phyloP scores from a whole-genome alignment of 345 rosid genomes.

The Euphorbia tirucalli region DNA sequence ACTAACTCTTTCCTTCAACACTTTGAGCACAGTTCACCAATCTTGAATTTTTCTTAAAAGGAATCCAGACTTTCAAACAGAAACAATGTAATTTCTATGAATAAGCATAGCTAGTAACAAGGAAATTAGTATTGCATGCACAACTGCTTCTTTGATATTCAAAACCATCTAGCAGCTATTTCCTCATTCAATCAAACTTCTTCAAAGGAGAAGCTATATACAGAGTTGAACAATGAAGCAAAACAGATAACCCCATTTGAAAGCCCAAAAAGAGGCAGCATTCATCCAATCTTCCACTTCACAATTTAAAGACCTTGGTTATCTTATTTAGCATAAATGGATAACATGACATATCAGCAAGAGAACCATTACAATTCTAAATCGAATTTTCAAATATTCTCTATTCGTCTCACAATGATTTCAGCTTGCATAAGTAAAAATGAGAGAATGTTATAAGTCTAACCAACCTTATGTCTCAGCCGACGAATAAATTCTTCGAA shows the following conservation, averaged over 20 bases:
- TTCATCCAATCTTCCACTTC: not conserved
- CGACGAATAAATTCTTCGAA: constrained; percentile 67
- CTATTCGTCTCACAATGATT: not conserved
- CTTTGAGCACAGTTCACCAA: not conserved
- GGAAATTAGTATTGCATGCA: constrained; percentile 6
- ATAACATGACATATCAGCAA: not conserved
- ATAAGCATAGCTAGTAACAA: not conserved
- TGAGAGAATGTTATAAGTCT: constrained; percentile 2
- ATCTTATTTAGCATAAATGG: not conserved
- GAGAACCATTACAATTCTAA: not conserved
- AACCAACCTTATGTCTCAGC: constrained; percentile 80
- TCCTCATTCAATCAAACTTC: not conserved
- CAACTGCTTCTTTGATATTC: not conserved
- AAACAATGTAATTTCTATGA: not conserved
- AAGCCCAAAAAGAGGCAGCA: not conserved
- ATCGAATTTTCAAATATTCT: not conserved
- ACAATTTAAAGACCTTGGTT: not conserved
- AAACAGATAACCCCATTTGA: not conserved
- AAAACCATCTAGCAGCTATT: not conserved
- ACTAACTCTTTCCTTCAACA: not conserved
- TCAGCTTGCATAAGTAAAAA: not conserved
- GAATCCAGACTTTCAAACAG: not conserved
- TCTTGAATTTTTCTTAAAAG: not conserved
- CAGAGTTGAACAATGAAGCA: not conserved
- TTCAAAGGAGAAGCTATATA: not conserved